Percentiles rank a stretch among this genome's conserved stretches.
Evolutionary conservation across 2,329 filamentous ascomycete genomes (phyloP).

Genomic region (Penicillium freii): DNA sequence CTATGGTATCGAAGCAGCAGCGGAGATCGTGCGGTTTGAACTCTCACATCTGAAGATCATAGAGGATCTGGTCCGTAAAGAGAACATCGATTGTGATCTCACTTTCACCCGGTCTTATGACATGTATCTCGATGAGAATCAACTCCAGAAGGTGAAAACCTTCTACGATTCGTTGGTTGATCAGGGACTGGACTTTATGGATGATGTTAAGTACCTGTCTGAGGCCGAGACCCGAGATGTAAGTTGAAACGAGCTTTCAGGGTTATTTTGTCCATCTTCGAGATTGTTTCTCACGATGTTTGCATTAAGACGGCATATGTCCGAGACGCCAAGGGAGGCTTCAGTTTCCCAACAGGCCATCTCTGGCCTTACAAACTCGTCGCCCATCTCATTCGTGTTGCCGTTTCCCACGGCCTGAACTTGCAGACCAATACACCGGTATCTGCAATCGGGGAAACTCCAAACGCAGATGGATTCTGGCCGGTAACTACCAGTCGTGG

Average conservation of each 20-base stretch:
- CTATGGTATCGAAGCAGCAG: constrained; percentile 35
- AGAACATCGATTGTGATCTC: constrained; percentile 47
- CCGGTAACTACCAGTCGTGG: constrained; percentile 53
- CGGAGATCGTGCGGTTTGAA: constrained; percentile 43
- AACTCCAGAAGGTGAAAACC: constrained; percentile 23
- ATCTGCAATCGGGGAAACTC: constrained; percentile 3
- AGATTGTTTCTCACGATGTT: neutral
- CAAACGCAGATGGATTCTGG: constrained; percentile 7
- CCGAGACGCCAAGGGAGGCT: constrained; percentile 34
- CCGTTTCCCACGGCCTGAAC: constrained; percentile 37
- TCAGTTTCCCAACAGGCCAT: constrained; percentile 34
- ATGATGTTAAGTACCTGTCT: constrained; percentile 27
- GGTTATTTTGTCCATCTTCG: neutral
- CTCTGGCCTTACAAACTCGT: constrained; percentile 75
- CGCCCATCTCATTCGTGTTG: constrained; percentile 44
- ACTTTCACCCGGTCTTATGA: constrained; percentile 40
- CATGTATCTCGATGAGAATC: constrained; percentile 38
- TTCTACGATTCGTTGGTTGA: constrained; percentile 30
- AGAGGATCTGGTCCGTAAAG: constrained; percentile 39
- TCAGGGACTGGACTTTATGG: constrained; percentile 26
- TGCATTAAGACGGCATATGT: constrained; percentile 29
- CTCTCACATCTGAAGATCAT: constrained; percentile 40
- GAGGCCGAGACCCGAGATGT: constrained; percentile 22
- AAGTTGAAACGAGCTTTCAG: neutral
- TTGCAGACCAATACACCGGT: constrained; percentile 55